Evolutionary conservation across 768 basidiomycete genomes (phyloP).

Genomic region (Neoboletus subvelutipes): DNA sequence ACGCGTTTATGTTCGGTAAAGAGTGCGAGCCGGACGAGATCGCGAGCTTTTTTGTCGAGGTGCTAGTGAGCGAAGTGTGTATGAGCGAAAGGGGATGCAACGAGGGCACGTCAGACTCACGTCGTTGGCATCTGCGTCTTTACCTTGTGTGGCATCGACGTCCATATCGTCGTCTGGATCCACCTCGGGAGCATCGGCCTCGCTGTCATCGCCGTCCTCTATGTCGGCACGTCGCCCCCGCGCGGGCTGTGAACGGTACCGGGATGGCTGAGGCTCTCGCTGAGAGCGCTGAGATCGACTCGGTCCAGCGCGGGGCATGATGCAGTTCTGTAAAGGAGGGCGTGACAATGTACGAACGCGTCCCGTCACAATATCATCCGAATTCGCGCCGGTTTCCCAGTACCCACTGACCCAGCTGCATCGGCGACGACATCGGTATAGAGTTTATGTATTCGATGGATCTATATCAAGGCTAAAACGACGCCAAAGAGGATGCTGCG

Average conservation of each 20-base stretch:
- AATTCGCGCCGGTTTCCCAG: too few relatives aligned
- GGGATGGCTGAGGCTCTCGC: slow-evolving; percentile 34
- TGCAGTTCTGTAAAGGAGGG: too few relatives aligned
- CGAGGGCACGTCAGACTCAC: slow-evolving; percentile 6
- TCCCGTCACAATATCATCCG: not conserved
- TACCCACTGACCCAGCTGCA: too few relatives aligned
- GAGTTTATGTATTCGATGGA: too few relatives aligned
- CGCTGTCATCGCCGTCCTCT: slow-evolving; percentile 38
- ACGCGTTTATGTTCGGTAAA: slow-evolving; percentile 73
- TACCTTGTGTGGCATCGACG: slow-evolving; percentile 32
- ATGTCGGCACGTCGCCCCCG: slow-evolving; percentile 22
- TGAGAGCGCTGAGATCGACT: not conserved
- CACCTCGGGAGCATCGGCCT: slow-evolving; percentile 27
- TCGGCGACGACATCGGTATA: too few relatives aligned
- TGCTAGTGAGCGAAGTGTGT: slow-evolving; percentile 44
- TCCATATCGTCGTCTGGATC: slow-evolving; percentile 29
- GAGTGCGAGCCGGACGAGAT: slow-evolving; percentile 77
- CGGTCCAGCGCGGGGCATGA: not conserved
- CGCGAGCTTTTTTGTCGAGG: slow-evolving; percentile 59
- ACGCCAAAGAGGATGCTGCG: too few relatives aligned
- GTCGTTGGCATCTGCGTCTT: slow-evolving; percentile 22
- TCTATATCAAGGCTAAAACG: too few relatives aligned
- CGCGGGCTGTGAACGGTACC: slow-evolving; percentile 39
- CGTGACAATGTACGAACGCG: not conserved
- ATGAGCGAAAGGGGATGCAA: not conserved